Conservation (phyloP, 2,329 filamentous ascomycete genomes). For the Aspergillus flavus region DNA sequence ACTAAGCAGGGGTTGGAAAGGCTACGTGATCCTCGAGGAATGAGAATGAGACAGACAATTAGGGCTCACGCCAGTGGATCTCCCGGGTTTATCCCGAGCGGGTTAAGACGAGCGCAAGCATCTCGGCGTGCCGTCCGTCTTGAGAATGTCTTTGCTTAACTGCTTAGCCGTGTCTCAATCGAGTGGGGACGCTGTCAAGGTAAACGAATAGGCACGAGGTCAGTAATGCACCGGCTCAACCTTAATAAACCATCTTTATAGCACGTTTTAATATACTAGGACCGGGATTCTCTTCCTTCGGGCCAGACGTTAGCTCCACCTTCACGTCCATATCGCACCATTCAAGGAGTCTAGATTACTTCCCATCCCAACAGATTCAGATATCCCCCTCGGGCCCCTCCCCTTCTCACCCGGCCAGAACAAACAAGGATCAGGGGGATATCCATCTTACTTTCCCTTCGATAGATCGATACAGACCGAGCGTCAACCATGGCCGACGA, state of each 20-base stretch:
- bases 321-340: background rate
- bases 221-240: background rate
- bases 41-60: too few species aligned
- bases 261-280: background rate
- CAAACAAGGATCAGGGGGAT: background rate
- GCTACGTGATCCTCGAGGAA: background rate
- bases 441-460: background rate
- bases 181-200: constrained; percentile 7
- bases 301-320: background rate
- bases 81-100: background rate
- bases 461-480: too few species aligned
- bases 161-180: background rate
- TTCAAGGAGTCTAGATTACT: background rate
- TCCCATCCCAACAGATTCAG: background rate
- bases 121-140: background rate
- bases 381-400: background rate
- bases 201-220: background rate
- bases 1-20: background rate
- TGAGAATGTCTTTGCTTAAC: background rate
- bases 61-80: background rate
- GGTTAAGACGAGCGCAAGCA: background rate
- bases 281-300: background rate
- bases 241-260: background rate
- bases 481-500: background rate
- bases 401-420: background rate